A percentile compares a stretch with the other conserved stretches of the same genome.
These are phyloP conservation scores for Agrocybe chaxingu DNA, from an alignment of 768 basidiomycete genomes.

Conservation along the genomic window DNA sequence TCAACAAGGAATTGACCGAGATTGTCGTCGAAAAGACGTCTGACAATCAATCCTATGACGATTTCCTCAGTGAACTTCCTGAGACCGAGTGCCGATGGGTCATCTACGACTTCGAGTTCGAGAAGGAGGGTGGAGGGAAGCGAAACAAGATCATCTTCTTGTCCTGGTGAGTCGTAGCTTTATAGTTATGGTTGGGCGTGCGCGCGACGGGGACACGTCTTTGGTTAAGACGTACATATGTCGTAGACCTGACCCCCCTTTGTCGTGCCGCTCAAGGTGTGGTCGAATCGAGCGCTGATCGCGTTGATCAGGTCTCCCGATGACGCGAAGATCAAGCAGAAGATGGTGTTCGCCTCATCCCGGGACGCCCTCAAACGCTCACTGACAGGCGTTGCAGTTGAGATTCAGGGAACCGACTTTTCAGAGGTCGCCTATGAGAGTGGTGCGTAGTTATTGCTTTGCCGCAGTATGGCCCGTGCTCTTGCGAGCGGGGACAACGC, in stretches of 20 bases:
- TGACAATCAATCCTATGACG: conserved; percentile 52
- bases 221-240: neutral
- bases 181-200: conserved; percentile 1
- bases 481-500: neutral
- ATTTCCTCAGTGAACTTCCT: conserved; percentile 73
- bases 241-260: neutral
- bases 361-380: conserved; percentile 71
- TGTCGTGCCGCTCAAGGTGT: neutral
- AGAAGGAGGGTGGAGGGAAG: conserved; percentile 68
- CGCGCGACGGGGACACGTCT: neutral
- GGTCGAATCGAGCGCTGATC: conserved; percentile 20
- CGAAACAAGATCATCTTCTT: conserved; percentile 85
- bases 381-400: conserved; percentile 72
- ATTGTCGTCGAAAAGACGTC: conserved; percentile 76
- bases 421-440: conserved; percentile 68
- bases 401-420: conserved; percentile 84
- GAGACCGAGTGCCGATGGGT: conserved; percentile 79
- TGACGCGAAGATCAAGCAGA: conserved; percentile 77
- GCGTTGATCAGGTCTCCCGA: conserved; percentile 75
- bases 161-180: conserved; percentile 66
- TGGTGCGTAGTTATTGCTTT: conserved; percentile 44
- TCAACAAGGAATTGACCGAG: conserved; percentile 61
- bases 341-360: conserved; percentile 93
- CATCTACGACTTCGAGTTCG: conserved; percentile 89
- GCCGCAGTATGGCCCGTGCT: neutral